Conservation (phyloP, 768 basidiomycete genomes). For the Termitomyces sp. region DNA sequence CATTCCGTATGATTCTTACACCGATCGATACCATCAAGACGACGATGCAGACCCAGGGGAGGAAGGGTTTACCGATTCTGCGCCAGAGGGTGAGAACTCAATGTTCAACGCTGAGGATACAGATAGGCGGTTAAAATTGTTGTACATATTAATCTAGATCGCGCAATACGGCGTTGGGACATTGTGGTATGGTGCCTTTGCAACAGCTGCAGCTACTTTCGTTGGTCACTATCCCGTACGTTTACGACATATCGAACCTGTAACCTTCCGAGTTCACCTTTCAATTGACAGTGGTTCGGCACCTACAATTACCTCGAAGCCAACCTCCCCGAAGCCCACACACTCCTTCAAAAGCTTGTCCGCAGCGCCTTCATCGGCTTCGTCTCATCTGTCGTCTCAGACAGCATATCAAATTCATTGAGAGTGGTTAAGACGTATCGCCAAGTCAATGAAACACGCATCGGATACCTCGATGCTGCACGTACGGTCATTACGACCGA, state of each 20-base stretch:
- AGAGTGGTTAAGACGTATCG: conserved; percentile 95
- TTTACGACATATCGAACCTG: not conserved
- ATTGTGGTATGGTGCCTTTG: conserved; percentile 88
- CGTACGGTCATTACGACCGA: conserved; percentile 70
- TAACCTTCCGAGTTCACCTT: not conserved
- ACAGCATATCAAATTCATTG: conserved; percentile 83
- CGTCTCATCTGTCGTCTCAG: conserved; percentile 77
- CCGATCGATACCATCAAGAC: conserved; percentile 96
- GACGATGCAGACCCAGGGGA: conserved; percentile 89
- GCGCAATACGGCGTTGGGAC: conserved; percentile 70
- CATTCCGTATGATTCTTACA: conserved; percentile 86
- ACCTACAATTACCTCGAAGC: conserved; percentile 80
- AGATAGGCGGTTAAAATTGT: not conserved
- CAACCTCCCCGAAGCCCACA: conserved; percentile 53
- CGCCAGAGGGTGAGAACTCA: conserved; percentile 50
- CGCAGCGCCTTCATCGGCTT: conserved; percentile 94
- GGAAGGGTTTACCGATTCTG: conserved; percentile 60
- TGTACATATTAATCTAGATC: conserved; percentile 36
- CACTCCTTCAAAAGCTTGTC: conserved; percentile 49
- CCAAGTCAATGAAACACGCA: conserved; percentile 79
- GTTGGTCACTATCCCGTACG: conserved; percentile 83
- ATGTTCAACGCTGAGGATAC: not conserved
- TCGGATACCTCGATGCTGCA: conserved; percentile 78
- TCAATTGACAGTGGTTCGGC: conserved; percentile 60
- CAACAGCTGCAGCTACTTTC: conserved; percentile 90